Conservation (phyloP, 768 basidiomycete genomes). For the Leucocoprinus leucothites region DNA sequence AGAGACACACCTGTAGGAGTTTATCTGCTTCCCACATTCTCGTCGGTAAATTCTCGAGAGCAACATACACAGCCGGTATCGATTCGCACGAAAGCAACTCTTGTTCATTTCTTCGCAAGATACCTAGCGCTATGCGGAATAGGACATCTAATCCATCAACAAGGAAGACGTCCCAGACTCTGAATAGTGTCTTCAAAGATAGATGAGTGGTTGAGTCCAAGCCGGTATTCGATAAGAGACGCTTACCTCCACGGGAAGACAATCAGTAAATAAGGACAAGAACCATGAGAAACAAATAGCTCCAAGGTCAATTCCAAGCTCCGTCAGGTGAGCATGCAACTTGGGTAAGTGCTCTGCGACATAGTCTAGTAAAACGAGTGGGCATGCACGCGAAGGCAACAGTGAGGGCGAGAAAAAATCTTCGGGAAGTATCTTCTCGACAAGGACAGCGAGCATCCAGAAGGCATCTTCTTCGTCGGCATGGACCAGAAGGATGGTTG, state of each 20-base stretch:
- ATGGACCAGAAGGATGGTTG: constrained; percentile 88
- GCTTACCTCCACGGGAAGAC: constrained; percentile 87
- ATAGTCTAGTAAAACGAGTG: constrained; percentile 85
- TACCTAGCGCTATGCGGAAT: constrained; percentile 86
- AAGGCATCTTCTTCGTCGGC: constrained; percentile 97
- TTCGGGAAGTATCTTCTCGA: constrained; percentile 84
- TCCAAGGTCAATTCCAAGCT: constrained; percentile 84
- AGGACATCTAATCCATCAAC: constrained; percentile 90
- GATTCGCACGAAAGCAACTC: constrained; percentile 84
- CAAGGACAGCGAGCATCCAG: constrained; percentile 88
- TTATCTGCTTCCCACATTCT: constrained; percentile 93
- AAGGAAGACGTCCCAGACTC: constrained; percentile 95
- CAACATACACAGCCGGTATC: constrained; percentile 85
- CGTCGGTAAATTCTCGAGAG: constrained; percentile 85
- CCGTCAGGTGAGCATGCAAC: constrained; percentile 69
- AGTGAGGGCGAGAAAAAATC: constrained; percentile 94
- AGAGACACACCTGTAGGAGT: constrained; percentile 70
- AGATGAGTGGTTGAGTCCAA: constrained; percentile 2
- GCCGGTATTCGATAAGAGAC: neutral
- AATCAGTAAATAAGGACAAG: constrained; percentile 92
- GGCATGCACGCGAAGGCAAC: constrained; percentile 91
- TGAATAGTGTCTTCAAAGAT: constrained; percentile 72
- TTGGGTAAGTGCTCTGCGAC: constrained; percentile 76
- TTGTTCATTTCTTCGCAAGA: constrained; percentile 78
- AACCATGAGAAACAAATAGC: constrained; percentile 99